A percentile compares a stretch with the other conserved stretches of the same genome.
These are phyloP conservation scores for Silybum marianum DNA, from an alignment of 129 eudicot genomes.

Conservation along the genomic window DNA sequence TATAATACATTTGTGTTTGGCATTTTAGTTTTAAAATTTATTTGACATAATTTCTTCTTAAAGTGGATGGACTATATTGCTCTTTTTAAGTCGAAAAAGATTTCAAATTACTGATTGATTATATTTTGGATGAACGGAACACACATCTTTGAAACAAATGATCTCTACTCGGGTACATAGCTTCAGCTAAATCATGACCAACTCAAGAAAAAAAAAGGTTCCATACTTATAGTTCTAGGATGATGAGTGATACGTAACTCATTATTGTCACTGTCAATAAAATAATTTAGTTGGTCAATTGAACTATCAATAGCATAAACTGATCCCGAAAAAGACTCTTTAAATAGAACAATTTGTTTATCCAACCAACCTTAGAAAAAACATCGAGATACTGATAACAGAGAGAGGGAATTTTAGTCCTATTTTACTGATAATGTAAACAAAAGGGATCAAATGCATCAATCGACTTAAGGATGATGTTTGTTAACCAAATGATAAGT, in stretches of 20 bases:
- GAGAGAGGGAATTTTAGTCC: neutral
- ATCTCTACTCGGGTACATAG: neutral
- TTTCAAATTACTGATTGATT: neutral
- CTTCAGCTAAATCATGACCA: neutral
- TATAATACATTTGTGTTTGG: neutral
- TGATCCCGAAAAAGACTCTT: neutral
- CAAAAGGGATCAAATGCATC: neutral
- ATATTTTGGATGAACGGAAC: neutral
- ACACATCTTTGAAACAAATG: neutral
- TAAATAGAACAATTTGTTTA: neutral
- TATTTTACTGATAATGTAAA: neutral
- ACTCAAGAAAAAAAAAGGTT: neutral
- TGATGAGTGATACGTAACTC: neutral
- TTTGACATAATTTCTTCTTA: neutral
- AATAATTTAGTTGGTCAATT: neutral
- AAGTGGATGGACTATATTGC: neutral
- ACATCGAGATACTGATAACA: neutral
- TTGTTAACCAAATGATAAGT: neutral
- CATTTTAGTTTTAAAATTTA: too few species aligned
- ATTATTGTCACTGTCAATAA: neutral
- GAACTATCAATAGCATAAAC: neutral
- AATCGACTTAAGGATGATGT: too few species aligned
- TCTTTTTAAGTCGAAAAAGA: neutral
- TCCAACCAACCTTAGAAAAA: neutral
- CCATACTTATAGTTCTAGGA: neutral